Evolutionary conservation across 352 stramenopile genomes (phyloP), one percentile per base, ranked within the genome.

Genomic region (Globisporangium nodosum): DNA sequence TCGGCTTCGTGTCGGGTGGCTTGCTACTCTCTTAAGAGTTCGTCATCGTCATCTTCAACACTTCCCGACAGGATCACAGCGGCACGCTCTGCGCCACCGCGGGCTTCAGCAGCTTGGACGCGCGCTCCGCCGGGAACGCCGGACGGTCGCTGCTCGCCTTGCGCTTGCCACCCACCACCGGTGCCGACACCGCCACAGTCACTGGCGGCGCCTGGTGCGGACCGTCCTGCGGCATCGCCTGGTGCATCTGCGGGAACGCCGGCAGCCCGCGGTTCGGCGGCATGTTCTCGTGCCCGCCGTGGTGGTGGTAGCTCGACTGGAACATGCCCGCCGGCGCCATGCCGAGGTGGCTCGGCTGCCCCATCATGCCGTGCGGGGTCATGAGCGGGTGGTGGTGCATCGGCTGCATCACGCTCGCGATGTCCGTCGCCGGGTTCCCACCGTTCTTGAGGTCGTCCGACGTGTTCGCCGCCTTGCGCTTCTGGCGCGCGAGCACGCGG

Each of bases 401-500:
- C 13, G 54, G 42, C 50, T 67, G 61, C 61, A 57, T 67, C 16
- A 33, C 47, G 11, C 39, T 50, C 30, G 52, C 59, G 5, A 42
- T 53, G 9, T 43, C 49, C 3, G 43, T n/a, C 45, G 15, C 54
- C 18, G 31, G 24, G 37, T 40, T 47, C 12, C 12, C 37, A 21
- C 51, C 37, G 30, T 53, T 64, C 49, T 73, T 51, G 62, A 76
- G 60, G 49, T 85, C 77, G 12, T 69, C 62, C 45, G 63, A 42
- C 9, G 63, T 47, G 7, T 60, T 74, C n/a, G 80, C 81, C 0
- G 85, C 81, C 66, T 94, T 94, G 62, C 85, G 76, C 63, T 94
- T 94, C 64, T 94, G 85, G 3, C 85, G 81, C 3, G 85, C 85
- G 8, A 94, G 70, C 50, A 94, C 85, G 21, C 85, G 85, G 47